These are phyloP conservation scores for Hypoxylon subgilvum DNA, from an alignment of 495 filamentous ascomycete species.

Conservation along the genomic window DNA sequence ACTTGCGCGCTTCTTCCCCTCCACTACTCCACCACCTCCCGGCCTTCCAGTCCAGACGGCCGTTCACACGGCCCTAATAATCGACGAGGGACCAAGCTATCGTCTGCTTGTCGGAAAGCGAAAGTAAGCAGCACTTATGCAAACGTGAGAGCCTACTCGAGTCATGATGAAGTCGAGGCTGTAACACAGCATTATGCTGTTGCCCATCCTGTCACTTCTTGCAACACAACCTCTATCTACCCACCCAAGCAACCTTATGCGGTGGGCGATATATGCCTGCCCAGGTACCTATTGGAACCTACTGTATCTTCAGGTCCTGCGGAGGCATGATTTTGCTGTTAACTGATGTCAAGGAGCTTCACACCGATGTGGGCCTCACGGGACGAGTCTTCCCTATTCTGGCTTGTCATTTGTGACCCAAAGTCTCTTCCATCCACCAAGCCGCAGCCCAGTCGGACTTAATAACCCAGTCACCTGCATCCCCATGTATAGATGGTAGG, in stretches of 20 bases:
- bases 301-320: slow-evolving; percentile 3
- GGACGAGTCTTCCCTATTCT: slow-evolving; percentile 24
- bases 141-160: slow-evolving; percentile 9
- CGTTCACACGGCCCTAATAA: slow-evolving; percentile 23
- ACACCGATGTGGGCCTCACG: slow-evolving; percentile 31
- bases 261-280: slow-evolving; percentile 1
- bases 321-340: slow-evolving; percentile 3
- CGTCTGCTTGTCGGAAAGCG: slow-evolving; percentile 10
- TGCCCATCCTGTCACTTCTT: slow-evolving; percentile 15
- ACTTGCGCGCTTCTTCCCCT: no score
- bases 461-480: slow-evolving; percentile 21
- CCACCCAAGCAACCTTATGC: slow-evolving; percentile 9
- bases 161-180: slow-evolving; percentile 27
- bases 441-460: slow-evolving; percentile 29
- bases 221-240: neutral
- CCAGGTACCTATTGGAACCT: no score
- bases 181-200: slow-evolving; percentile 15
- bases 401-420: slow-evolving; percentile 16
- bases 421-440: slow-evolving; percentile 23
- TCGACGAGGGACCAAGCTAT: slow-evolving; percentile 12
- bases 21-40: slow-evolving; percentile 25
- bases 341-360: slow-evolving; percentile 10
- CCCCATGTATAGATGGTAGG: no score
- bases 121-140: slow-evolving; percentile 13
- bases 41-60: slow-evolving; percentile 17